A percentile compares a stretch with the other conserved stretches of the same genome.
phyloP scores from a whole-genome alignment of 108 stramenopile genomes.

The Nitzschia inconspicua region DNA sequence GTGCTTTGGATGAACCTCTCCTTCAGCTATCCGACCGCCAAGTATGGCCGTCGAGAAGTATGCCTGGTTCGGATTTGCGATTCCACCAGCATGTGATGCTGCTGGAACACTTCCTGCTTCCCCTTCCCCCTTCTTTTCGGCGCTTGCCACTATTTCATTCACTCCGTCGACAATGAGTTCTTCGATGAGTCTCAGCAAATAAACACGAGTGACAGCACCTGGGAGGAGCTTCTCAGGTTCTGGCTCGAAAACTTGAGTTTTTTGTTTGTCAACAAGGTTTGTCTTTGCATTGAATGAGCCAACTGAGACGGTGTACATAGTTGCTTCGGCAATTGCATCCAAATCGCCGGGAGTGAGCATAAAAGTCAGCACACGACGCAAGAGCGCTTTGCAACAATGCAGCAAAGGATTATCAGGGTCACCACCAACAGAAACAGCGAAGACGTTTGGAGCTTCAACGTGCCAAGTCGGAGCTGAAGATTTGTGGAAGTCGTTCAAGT shows the following conservation, averaged over 20 bases:
- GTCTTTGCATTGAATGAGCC: slow-evolving; percentile 24
- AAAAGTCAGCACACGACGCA: slow-evolving; percentile 79
- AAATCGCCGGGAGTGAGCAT: slow-evolving; percentile 88
- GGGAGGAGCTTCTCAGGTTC: slow-evolving; percentile 45
- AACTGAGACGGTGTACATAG: slow-evolving; percentile 80
- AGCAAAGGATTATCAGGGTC: slow-evolving; percentile 79
- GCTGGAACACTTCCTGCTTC: slow-evolving; percentile 27
- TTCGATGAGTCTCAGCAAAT: slow-evolving; percentile 81
- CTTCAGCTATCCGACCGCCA: slow-evolving; percentile 39
- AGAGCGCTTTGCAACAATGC: slow-evolving; percentile 76
- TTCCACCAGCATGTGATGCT: slow-evolving; percentile 71
- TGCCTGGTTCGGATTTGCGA: slow-evolving; percentile 58
- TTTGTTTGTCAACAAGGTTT: slow-evolving; percentile 7
- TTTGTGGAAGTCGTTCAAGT: slow-evolving; percentile 1
- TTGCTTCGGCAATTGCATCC: slow-evolving; percentile 78
- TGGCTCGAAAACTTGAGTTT: neutral
- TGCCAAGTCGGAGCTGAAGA: slow-evolving; percentile 44
- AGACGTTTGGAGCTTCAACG: slow-evolving; percentile 57
- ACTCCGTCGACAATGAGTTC: slow-evolving; percentile 89
- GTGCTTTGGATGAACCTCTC: slow-evolving; percentile 66
- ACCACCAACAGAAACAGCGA: slow-evolving; percentile 73
- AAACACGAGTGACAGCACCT: slow-evolving; percentile 72
- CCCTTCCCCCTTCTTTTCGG: slow-evolving; percentile 35
- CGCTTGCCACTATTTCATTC: slow-evolving; percentile 78
- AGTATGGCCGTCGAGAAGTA: slow-evolving; percentile 49